Evolutionary conservation across 1,284 basidiomycete species (phyloP), one percentile per base, ranked within the genome.

Genomic region (Rhodotorula sp.): DNA sequence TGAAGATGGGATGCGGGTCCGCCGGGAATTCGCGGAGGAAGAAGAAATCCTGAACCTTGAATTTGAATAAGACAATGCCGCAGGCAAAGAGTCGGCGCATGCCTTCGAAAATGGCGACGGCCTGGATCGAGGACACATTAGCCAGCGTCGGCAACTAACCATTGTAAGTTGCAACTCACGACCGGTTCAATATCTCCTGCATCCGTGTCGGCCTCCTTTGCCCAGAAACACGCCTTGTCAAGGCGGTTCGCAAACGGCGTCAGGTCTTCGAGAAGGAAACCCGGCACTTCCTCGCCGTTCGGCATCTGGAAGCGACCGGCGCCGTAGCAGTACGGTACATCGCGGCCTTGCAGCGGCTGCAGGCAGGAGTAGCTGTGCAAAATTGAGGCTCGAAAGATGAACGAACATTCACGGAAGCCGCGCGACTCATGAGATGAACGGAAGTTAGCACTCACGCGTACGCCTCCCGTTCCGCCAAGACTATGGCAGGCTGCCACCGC

Each of bases 231-330:
- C 7, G 58, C 58, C 10, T 13, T 17, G 23, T 48, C 25, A 17
- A 60, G n/a, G 45, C n/a, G 16, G 12, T 19, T 23, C 1, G 58
- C 23, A 7, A 3, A 14, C 12, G 13, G n/a, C 7, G n/a, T 14
- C 7, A 60, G 58, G 46, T 60, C 58, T 49, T 60, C 58, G 17
- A 60, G 58, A 13, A 60, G 44, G 5, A 60, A 45, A 7, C 44
- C 58, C 0, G 58, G 58, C 25, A 49, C 58, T 14, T 46, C 25
- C 46, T 60, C 58, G 25, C 46, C 45, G 45, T 45, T 48, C 7
- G 58, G 58, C 45, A 34, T 27, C 13, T 46, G 44, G 58, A 46
- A 60, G 17, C n/a, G 4, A 8, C 45, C 45, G n/a, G 49, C 45
- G 1, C n/a, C 58, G 45, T 49, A 49, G 46, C 58, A 60, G 27